phyloP scores from a whole-genome alignment of 208 protist genomes.

The Porcisia deanei region DNA sequence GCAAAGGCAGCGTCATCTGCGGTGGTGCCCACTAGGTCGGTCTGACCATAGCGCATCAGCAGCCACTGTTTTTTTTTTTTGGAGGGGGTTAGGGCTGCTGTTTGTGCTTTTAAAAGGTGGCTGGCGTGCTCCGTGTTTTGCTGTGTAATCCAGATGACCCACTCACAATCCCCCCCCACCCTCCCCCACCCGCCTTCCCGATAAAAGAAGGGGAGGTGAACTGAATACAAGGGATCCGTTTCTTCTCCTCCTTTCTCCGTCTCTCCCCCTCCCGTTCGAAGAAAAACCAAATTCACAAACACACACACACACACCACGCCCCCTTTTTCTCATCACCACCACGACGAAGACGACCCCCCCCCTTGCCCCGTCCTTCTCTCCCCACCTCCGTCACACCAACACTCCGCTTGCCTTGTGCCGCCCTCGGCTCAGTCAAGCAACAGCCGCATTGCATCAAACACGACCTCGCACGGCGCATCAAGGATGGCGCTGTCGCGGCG shows the following conservation, averaged over 20 bases:
- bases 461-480: not conserved
- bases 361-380: not conserved
- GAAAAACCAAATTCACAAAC: too few species aligned
- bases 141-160: not conserved
- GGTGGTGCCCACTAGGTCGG: not conserved
- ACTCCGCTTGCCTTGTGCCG: not conserved
- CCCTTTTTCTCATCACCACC: not conserved
- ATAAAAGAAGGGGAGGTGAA: not conserved
- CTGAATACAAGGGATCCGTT: not conserved
- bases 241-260: too few species aligned
- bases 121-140: not conserved
- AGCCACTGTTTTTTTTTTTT: not conserved
- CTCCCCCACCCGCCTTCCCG: too few species aligned
- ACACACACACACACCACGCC: not conserved
- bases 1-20: not conserved
- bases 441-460: slow-evolving; percentile 10
- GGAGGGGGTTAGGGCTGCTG: not conserved
- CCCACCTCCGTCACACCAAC: not conserved
- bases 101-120: not conserved
- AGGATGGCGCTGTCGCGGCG: not conserved
- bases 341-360: too few species aligned
- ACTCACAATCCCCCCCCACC: too few species aligned
- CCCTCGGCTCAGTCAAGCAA: not conserved
- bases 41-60: not conserved
- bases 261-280: too few species aligned